Base-by-base conservation (phyloP, 78 protist species). In the Dictyostelium firmibasis region DNA sequence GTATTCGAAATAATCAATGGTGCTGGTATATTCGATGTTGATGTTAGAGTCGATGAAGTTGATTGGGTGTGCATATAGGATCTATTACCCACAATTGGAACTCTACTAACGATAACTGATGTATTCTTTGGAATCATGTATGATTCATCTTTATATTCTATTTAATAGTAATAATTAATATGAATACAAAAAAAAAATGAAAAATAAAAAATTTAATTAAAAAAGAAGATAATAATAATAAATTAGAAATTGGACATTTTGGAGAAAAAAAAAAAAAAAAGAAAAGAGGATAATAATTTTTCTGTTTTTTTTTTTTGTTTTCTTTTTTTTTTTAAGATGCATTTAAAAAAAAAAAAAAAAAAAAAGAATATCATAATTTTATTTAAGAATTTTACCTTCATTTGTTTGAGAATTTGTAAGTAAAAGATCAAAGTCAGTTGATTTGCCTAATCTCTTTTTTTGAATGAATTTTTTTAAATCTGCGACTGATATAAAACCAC, bases 81-180 rank as follows among this genome's bases (percentile, higher is more conserved):
- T 9, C 74, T 50, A n/a, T 44, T 27, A 13, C 36, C 27, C 9
- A 83, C n/a, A 57, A 88, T 53, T 14, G 93, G 93, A 18, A 88
- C 86, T 64, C 93, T 76, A 16, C 41, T 57, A 4, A 88, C 33
- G 27, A 88, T 79, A 36, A 88, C 47, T 25, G 86, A 78, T 62
- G 93, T 88, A 88, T 88, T 88, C 69, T 88, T 88, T 88, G 93
- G 93, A n/a, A 88, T 88, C 64, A 79, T 36, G 44, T 44, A 78
- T 14, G 93, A 64, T 53, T 88, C 93, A 88, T 88, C 93, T 43
- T 44, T 88, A 41, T 88, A 88, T 14, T 88, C 93, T 88, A 85
- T 41, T 60, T 14, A 0, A 41, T 10, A 78, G 16, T 25, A 25
- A 77, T 6, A 14, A 23, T 25, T 13, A 7, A 79, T 27, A 79